Base-by-base conservation (phyloP, 1,284 basidiomycete genomes). In the Ustilago esculenta region DNA sequence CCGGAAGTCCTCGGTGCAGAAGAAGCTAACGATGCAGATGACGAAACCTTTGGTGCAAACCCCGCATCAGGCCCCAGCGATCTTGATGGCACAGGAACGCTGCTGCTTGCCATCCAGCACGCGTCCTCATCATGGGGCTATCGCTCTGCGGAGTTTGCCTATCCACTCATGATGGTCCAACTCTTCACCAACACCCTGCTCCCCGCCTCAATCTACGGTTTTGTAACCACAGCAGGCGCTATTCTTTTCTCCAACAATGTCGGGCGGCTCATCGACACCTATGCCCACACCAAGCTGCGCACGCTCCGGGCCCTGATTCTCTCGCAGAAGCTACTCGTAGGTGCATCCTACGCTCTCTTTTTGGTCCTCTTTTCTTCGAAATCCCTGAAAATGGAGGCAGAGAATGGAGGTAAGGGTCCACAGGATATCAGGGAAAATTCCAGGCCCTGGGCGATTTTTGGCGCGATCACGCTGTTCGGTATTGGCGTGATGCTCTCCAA, bases 171-270 rank as follows among this genome's bases (percentile, higher is more conserved):
- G 69, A 82, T 87, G 45, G 83, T 87, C 47, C 76, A 80, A 6
- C 77, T 85, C 20, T 87, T 86, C 76, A 84, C 85, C n/a, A 79
- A 83, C 46, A 86, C 86, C 1, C 81, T 87, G 1, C 81, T 87
- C 0, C 86, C 86, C 1, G 84, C 86, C 0, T 86, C 86, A 12
- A 47, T 87, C 35, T 86, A 85, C 60, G 85, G 85, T 12, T 85
- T 85, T 53, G 72, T 83, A 47, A 84, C 83, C 0, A 85, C 85
- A 1, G 83, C 82, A 17, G 69, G 76, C 1, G 83, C 82, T 5
- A 77, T 85, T 15, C 14, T 84, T 1, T 73, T 85, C 37, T 85
- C 84, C 11, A 78, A 84, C 25, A 83, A 81, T 60, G 82, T 85
- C 6, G 87, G 86, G 0, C 74, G 77, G 1, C 73, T 85, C 11